Conservation (phyloP, 1,284 basidiomycete genomes). For the Polyporus tsugae region DNA sequence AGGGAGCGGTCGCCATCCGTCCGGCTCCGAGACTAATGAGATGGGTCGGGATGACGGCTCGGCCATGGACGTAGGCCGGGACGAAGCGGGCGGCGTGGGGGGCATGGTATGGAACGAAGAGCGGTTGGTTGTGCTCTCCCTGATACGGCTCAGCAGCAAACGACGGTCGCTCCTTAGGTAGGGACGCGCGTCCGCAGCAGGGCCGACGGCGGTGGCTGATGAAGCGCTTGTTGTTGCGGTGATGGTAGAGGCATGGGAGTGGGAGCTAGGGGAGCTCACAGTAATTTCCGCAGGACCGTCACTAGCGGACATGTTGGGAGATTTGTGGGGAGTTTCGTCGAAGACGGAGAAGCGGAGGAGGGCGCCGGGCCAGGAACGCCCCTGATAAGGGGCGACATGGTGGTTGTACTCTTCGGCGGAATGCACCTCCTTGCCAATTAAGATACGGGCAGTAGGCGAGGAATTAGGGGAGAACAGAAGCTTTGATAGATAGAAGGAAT, state of each 20-base stretch:
- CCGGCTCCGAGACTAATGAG: slow-evolving; percentile 19
- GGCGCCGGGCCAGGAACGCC: slow-evolving; percentile 60
- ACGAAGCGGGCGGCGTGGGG: slow-evolving; percentile 29
- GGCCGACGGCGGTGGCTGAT: slow-evolving; percentile 31
- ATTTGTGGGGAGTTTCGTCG: slow-evolving; percentile 57
- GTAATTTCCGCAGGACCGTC: slow-evolving; percentile 15
- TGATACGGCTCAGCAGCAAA: slow-evolving; percentile 37
- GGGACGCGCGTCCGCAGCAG: slow-evolving; percentile 24
- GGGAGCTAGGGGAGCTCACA: slow-evolving; percentile 15
- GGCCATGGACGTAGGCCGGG: slow-evolving; percentile 33
- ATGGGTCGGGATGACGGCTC: slow-evolving; percentile 28
- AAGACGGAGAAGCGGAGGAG: slow-evolving; percentile 68
- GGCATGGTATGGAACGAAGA: slow-evolving; percentile 24
- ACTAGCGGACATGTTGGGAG: slow-evolving; percentile 35
- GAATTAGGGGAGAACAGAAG: slow-evolving; percentile 70
- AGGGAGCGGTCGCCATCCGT: slow-evolving; percentile 24
- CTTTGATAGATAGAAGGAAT: slow-evolving; percentile 66
- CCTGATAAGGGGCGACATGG: slow-evolving; percentile 56
- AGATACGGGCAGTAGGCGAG: slow-evolving; percentile 51
- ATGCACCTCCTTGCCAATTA: slow-evolving; percentile 68
- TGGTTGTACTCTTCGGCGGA: slow-evolving; percentile 63
- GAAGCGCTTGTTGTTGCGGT: slow-evolving; percentile 26
- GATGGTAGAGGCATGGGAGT: slow-evolving; percentile 22
- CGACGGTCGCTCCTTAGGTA: slow-evolving; percentile 31
- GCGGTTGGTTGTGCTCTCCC: slow-evolving; percentile 35